Evolutionary conservation across 1,284 basidiomycete species (phyloP).

Genomic region (Ustilago trichophora): DNA sequence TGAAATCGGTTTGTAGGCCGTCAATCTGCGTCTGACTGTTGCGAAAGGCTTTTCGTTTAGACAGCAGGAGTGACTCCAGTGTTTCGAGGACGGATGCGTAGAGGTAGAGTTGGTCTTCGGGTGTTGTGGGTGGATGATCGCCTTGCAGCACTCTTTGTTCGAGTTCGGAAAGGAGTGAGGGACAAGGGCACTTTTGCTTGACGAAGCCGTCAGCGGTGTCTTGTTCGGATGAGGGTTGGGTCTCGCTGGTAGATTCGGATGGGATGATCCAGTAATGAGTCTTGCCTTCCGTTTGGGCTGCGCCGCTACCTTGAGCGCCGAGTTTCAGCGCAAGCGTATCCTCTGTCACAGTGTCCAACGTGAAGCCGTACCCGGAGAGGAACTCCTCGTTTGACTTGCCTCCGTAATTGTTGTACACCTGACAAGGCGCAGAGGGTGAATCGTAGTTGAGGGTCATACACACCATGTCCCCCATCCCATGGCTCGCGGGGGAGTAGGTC

Average conservation of each 20-base stretch:
- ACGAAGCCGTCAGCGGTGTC: not conserved
- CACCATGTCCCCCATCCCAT: not conserved
- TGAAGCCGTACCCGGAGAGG: slow-evolving; percentile 57
- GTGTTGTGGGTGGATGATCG: not conserved
- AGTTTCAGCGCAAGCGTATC: slow-evolving; percentile 53
- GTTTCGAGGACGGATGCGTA: slow-evolving; percentile 22
- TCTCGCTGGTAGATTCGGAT: not conserved
- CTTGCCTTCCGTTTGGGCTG: not conserved
- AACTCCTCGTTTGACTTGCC: slow-evolving; percentile 64
- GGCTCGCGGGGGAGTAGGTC: slow-evolving; percentile 2
- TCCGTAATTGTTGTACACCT: slow-evolving; percentile 65
- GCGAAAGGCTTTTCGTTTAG: slow-evolving; percentile 37
- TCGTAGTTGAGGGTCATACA: slow-evolving; percentile 20
- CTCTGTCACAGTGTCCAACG: slow-evolving; percentile 30
- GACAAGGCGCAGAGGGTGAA: not conserved
- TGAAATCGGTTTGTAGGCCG: not conserved
- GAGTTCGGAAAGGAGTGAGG: slow-evolving; percentile 10
- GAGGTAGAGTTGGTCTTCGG: slow-evolving; percentile 6
- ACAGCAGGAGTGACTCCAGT: slow-evolving; percentile 29
- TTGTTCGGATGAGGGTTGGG: not conserved
- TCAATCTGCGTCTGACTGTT: slow-evolving; percentile 7
- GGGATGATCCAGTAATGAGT: slow-evolving; percentile 31
- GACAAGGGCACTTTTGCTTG: slow-evolving; percentile 14
- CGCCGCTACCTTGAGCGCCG: not conserved
- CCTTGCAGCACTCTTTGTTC: not conserved